Conservation (phyloP, 345 rosid genomes). For the Arabidopsis arenosa region DNA sequence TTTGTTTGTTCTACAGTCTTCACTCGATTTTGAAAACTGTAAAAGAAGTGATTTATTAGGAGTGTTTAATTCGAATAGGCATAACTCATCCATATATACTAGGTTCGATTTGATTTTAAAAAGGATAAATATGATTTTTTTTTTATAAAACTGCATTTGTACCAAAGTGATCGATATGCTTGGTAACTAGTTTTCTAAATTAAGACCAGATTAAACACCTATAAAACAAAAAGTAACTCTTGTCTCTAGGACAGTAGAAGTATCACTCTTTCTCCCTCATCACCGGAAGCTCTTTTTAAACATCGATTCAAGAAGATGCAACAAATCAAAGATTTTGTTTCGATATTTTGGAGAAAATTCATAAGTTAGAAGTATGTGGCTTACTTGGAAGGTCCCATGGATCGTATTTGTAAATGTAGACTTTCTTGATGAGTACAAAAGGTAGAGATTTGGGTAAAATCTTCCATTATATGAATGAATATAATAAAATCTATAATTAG, state of each 20-base stretch:
- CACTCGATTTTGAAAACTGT: no score
- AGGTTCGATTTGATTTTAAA: no score
- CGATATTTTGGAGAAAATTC: not conserved
- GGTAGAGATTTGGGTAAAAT: slow-evolving; percentile 65
- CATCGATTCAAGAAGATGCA: slow-evolving; percentile 27
- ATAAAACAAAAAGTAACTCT: slow-evolving; percentile 20
- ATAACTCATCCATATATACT: no score
- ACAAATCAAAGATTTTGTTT: not conserved
- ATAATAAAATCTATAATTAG: no score
- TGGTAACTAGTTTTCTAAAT: no score
- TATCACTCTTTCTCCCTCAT: slow-evolving; percentile 96
- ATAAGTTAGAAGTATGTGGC: slow-evolving; percentile 29
- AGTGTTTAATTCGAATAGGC: no score
- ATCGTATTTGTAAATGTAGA: slow-evolving; percentile 87
- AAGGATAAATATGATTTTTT: no score
- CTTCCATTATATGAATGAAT: slow-evolving; percentile 35
- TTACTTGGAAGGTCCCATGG: slow-evolving; percentile 99
- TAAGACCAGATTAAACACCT: no score
- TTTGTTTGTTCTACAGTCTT: no score
- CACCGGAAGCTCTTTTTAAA: slow-evolving; percentile 58
- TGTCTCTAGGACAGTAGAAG: slow-evolving; percentile 88
- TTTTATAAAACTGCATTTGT: no score
- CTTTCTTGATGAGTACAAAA: slow-evolving; percentile 86
- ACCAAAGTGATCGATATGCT: no score
- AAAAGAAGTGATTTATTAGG: no score